phyloP scores from a whole-genome alignment of 1,284 basidiomycete species.

The Rhodotorula glutinis region DNA sequence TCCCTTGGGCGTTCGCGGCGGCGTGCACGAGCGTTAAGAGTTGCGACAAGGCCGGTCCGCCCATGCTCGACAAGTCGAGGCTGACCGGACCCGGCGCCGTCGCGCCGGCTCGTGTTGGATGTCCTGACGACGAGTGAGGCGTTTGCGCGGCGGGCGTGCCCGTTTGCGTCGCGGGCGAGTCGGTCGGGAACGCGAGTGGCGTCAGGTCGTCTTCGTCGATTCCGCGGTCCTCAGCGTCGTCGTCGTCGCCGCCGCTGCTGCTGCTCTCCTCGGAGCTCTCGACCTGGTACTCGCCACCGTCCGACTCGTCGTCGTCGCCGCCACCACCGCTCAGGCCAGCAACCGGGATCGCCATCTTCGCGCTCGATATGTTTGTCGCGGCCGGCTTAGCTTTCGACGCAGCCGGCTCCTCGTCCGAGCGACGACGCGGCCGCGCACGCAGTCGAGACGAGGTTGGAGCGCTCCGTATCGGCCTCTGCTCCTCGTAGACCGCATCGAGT shows the following conservation, averaged over 20 bases:
- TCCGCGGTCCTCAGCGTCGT: conserved; percentile 1
- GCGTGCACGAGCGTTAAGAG: conserved; percentile 13
- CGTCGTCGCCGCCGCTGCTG: background rate
- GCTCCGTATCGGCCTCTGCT: background rate
- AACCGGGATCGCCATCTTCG: too few species aligned
- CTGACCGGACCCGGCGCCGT: background rate
- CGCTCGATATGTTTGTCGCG: too few species aligned
- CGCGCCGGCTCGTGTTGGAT: background rate
- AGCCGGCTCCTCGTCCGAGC: background rate
- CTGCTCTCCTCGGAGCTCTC: conserved; percentile 1
- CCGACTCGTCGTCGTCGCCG: background rate
- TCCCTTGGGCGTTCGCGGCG: conserved; percentile 19
- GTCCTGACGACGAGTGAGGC: background rate
- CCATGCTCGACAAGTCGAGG: conserved; percentile 15
- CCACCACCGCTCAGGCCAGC: background rate
- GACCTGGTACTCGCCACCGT: conserved; percentile 7
- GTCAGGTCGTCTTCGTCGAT: background rate
- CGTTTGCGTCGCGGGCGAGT: too few species aligned
- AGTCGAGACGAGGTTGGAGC: background rate
- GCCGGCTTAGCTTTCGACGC: too few species aligned
- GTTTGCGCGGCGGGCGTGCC: background rate
- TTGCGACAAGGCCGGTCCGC: conserved; percentile 10
- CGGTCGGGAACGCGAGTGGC: background rate
- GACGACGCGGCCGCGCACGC: background rate
- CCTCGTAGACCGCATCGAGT: background rate